Base-by-base conservation (phyloP, 495 filamentous ascomycete genomes). In the Penicillium canariense region DNA sequence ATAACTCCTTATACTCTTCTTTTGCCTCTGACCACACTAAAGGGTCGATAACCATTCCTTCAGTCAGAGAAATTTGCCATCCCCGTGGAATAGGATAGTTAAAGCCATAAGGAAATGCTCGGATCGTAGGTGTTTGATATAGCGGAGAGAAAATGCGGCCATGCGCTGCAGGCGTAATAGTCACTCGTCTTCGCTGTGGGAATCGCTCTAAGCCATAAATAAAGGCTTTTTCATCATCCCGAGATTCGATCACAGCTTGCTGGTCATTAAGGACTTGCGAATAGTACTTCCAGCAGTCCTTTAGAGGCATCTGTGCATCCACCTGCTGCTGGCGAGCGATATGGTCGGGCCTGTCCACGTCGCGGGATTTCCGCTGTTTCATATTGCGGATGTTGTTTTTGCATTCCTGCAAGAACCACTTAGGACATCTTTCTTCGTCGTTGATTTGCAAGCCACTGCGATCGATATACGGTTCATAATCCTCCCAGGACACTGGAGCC, bases 101-200 rank as follows among this genome's bases (percentile, higher is more conserved):
- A 38, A 68, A 68, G 4, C 61, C 61, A 26, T 51, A 39, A 27
- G 65, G 62, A 17, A 72, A 67, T n/a, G 50, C 48, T 30, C 63
- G 63, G 23, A 72, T 70, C 59, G 63, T 68, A 11, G 67, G 67
- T 14, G 67, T 72, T 36, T 65, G 38, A 39, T 70, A 70, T 5
- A 70, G 39, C n/a, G 65, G 67, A 15, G 54, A 10, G 36, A 60
- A 65, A 23, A 35, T 26, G 9, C 17, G 27, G 9, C 45, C 17
- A 48, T 48, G 9, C n/a, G 27, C 45, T 15, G 45, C 45, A 28
- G 45, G 45, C n/a, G 45, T 48, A 28, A 48, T 6, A n/a, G 45
- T 48, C 9, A 48, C 28, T 48, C 28, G 17, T 32, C 34, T 48
- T 9, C 32, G 27, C n/a, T n/a, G 2, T 28, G 17, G 27, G 34